phyloP scores from a whole-genome alignment of 176 grass and related monocot genomes.

The Saccharum spontaneum region DNA sequence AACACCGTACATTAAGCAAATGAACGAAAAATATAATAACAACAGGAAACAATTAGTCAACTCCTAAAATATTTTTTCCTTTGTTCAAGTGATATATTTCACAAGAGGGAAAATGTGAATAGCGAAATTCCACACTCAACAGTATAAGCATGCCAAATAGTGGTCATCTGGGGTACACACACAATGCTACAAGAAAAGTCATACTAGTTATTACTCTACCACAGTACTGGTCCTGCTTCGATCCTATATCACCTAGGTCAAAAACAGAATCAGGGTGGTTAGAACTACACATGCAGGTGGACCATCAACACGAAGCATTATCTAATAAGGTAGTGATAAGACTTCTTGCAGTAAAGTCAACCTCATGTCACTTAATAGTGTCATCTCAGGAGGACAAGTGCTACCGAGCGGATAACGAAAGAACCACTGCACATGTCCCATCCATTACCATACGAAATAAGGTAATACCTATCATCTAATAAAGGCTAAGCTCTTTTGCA shows the following conservation, averaged over 20 bases:
- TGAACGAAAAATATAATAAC: background rate
- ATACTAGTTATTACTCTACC: background rate
- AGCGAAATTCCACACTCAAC: background rate
- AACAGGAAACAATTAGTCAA: slow-evolving; percentile 20
- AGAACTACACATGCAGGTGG: background rate
- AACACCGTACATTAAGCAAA: background rate
- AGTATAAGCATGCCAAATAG: background rate
- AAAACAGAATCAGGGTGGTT: slow-evolving; percentile 16
- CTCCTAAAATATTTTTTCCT: background rate
- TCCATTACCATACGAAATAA: slow-evolving; percentile 23
- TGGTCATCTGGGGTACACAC: background rate
- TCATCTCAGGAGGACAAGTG: slow-evolving; percentile 12
- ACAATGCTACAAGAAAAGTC: slow-evolving; percentile 7
- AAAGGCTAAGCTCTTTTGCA: slow-evolving; percentile 30
- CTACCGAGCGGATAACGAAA: background rate
- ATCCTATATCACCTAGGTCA: slow-evolving; percentile 12
- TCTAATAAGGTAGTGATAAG: background rate
- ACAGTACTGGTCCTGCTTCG: background rate
- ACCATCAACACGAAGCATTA: background rate
- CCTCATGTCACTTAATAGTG: background rate
- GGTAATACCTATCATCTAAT: slow-evolving; percentile 21
- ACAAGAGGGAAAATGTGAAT: background rate
- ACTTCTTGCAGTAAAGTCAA: background rate
- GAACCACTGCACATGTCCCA: slow-evolving; percentile 1
- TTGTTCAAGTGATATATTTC: background rate